Base-by-base conservation (phyloP, 2,329 filamentous ascomycete genomes). In the Tolypocladium ovalisporum region DNA sequence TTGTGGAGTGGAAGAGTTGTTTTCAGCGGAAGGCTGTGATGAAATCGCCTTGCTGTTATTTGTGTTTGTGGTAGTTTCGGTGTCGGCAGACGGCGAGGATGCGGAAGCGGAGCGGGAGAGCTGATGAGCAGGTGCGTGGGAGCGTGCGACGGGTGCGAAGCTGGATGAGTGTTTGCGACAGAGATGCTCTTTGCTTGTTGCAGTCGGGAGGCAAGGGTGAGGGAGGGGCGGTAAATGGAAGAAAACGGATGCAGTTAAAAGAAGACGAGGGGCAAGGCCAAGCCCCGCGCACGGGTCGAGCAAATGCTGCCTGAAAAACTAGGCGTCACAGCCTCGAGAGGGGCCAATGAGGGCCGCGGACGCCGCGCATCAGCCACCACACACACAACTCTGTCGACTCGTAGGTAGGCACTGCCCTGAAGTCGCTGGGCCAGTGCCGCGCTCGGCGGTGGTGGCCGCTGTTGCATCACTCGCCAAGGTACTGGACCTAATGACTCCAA, bases 21-120 rank as follows among this genome's bases (percentile, higher is more conserved):
- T 63, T 63, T 70, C 66, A 79, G 78, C 78, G 78, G 81, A 80
- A 77, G 69, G 73, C 72, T 74, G 61, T 58, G 56, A 69, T 12
- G n/a, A 71, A 55, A 53, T 40, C 55, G 73, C 68, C 78, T 80
- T 77, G 78, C 77, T 79, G 66, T 63, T 60, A 57, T 61, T 61
- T 61, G 61, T 57, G 40, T 62, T 60, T 60, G 63, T 58, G 60
- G 61, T 34, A 57, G 59, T 55, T 58, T 56, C 39, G 47, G 49
- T 19, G 8, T 24, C 15, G 24, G 51, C 12, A 15, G 19, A 22
- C 17, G 57, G 52, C 24, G 36, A 15, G 4, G 52, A 54, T 15
- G 34, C 22, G 34, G 19, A n/a, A 19, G 27, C 29, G 36, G 24
- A 22, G 13, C 32, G 55, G 27, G 32, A 37, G 19, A 39, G 49